Percentiles rank a stretch among this genome's conserved stretches.
Evolutionary conservation across 345 rosid genomes (phyloP).

Genomic region (Geranium brycei): DNA sequence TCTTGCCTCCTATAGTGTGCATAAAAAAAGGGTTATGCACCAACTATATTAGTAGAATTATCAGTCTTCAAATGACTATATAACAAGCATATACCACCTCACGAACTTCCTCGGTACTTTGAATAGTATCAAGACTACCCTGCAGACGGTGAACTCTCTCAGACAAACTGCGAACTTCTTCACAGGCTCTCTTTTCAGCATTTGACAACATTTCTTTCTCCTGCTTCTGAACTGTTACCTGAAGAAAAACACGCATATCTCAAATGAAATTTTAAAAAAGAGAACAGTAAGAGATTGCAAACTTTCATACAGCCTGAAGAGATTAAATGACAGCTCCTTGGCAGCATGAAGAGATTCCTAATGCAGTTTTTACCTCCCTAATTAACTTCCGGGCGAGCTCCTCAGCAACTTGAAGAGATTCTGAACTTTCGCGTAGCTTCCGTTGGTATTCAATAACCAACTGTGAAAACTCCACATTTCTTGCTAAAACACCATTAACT

Average conservation of each 20-base stretch:
- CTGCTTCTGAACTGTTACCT: conserved; percentile 63
- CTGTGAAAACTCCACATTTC: conserved; percentile 84
- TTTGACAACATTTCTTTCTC: conserved; percentile 68
- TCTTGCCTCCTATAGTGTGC: conserved; percentile 50
- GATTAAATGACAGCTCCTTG: no score
- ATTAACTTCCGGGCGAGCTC: conserved; percentile 61
- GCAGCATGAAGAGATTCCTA: not conserved
- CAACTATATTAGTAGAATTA: no score
- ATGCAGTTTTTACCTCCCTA: conserved; percentile 52
- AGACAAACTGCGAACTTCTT: conserved; percentile 73
- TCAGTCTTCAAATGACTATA: no score
- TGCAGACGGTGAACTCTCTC: conserved; percentile 75
- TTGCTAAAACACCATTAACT: conserved; percentile 44
- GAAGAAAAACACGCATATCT: conserved; percentile 6
- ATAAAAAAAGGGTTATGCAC: not conserved
- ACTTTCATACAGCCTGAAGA: no score
- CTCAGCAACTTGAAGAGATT: conserved; percentile 58
- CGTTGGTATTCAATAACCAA: conserved; percentile 66
- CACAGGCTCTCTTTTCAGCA: conserved; percentile 85
- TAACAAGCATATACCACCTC: conserved; percentile 35
- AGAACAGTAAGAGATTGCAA: not conserved
- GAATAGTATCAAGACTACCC: conserved; percentile 74
- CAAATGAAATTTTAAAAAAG: not conserved
- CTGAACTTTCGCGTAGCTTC: conserved; percentile 69
- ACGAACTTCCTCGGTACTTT: conserved; percentile 77